phyloP scores from a whole-genome alignment of 345 rosid species.

The Isatis tinctoria region DNA sequence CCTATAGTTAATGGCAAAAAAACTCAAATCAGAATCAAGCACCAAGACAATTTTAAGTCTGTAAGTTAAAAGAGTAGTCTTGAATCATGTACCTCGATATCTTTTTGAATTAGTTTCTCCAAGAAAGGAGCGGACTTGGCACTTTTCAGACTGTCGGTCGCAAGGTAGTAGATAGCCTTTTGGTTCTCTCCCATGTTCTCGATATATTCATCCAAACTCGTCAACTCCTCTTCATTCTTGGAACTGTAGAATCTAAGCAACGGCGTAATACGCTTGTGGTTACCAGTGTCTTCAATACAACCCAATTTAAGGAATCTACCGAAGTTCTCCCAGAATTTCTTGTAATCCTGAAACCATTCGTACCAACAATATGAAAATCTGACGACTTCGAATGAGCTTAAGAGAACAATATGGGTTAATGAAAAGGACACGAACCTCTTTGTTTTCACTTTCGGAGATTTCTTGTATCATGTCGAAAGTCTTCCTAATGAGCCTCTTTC shows the following conservation, averaged over 20 bases:
- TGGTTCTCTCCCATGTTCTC: conserved; percentile 97
- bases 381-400: not conserved
- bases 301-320: conserved; percentile 91
- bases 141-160: conserved; percentile 90
- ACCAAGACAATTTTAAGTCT: not conserved
- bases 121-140: conserved; percentile 93
- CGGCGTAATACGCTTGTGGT: conserved; percentile 91
- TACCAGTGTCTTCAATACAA: conserved; percentile 92
- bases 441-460: conserved; percentile 73
- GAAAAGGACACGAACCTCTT: conserved; percentile 54
- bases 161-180: conserved; percentile 90
- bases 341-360: conserved; percentile 65
- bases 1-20: conserved; percentile 52
- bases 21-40: not conserved
- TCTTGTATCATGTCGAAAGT: conserved; percentile 97
- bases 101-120: conserved; percentile 90
- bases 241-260: conserved; percentile 75
- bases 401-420: not conserved
- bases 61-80: not conserved
- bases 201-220: conserved; percentile 78
- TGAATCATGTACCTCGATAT: conserved; percentile 61
- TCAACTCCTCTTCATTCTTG: conserved; percentile 79
- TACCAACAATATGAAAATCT: conserved; percentile 10
- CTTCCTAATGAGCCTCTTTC: conserved; percentile 94
- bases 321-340: conserved; percentile 97